Evolutionary conservation across 2,329 filamentous ascomycete genomes (phyloP).

Genomic region (Cladophialophora carrionii): DNA sequence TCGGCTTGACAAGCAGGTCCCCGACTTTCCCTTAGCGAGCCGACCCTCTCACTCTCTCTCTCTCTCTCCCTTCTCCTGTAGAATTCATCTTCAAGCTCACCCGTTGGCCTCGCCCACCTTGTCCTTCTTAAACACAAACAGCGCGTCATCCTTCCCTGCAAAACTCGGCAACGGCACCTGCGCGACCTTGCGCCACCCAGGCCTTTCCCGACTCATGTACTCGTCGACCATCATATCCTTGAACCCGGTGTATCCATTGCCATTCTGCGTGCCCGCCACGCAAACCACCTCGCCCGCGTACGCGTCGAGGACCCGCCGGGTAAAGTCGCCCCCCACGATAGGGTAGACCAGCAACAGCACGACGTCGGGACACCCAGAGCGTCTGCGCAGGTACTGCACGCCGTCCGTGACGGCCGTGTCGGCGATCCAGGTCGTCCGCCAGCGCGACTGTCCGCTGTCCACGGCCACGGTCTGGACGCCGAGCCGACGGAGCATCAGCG

Average conservation of each 20-base stretch:
- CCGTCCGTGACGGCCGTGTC: slow-evolving; percentile 69
- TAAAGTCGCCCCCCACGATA: slow-evolving; percentile 69
- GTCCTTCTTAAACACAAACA: slow-evolving; percentile 63
- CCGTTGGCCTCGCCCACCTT: neutral
- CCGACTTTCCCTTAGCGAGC: neutral
- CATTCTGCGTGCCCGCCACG: slow-evolving; percentile 75
- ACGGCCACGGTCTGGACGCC: slow-evolving; percentile 62
- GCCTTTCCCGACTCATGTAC: slow-evolving; percentile 61
- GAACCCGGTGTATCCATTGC: slow-evolving; percentile 74
- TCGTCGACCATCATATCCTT: slow-evolving; percentile 65
- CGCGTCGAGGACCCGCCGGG: slow-evolving; percentile 61
- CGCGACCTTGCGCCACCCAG: slow-evolving; percentile 61
- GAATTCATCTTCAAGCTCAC: neutral
- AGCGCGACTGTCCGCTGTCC: slow-evolving; percentile 69
- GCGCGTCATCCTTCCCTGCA: slow-evolving; percentile 73
- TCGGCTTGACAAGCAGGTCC: neutral
- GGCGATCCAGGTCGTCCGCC: slow-evolving; percentile 69
- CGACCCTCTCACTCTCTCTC: neutral
- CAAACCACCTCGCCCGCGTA: slow-evolving; percentile 68
- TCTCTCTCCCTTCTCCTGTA: neutral
- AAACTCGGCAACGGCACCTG: slow-evolving; percentile 74
- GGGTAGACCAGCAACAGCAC: slow-evolving; percentile 74
- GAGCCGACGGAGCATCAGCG: slow-evolving; percentile 67
- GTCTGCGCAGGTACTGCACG: slow-evolving; percentile 58
- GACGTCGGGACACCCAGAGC: slow-evolving; percentile 56